Evolutionary conservation across 306 rosid species (phyloP), one percentile per base, ranked within the genome.

Genomic region (Vachellia collinsii): DNA sequence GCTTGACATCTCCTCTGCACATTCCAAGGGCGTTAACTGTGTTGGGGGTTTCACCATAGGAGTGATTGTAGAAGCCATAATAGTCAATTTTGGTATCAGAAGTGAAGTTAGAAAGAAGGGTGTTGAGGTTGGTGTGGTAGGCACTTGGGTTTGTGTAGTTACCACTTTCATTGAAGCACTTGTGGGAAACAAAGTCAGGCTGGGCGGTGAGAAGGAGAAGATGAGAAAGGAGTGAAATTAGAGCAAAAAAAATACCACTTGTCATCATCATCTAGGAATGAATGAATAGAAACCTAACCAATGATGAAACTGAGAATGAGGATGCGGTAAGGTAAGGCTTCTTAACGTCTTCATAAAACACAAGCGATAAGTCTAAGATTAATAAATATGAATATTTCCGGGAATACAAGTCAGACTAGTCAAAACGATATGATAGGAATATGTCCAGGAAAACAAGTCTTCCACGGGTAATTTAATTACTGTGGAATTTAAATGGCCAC

Each of bases 1-100:
- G 58, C 4, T 13, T 12, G 9, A 85, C 12, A 23, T 83, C 88
- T 76, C 87, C 73, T 41, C 73, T 63, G 12, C 71, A 66, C 13
- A 66, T n/a, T n/a, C 46, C 71, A 17, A 66, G 20, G 38, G 71
- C 71, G 3, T 38, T 66, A 19, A 66, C 71, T 17, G 0, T 17
- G 25, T 66, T 4, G 9, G 47, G 44, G 29, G 3, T 16, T 66
- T 66, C 25, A 9, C 71, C 46, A 19, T 16, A 8, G 11, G 71
- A 66, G 46, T 20, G 8, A 66, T 19, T 67, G 72, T 67, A 67
- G 50, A 67, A 67, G 50, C 72, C 72, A 8, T 29, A 2, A 29
- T 67, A 37, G 46, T 39, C 72, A 39, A 41, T 41, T 19, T 39
- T 11, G 44, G 19, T 67, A 34, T 19, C 4, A 4, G 47, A 38